Conservation (phyloP, 2,329 filamentous ascomycete genomes). For the Endocalyx cinctus region DNA sequence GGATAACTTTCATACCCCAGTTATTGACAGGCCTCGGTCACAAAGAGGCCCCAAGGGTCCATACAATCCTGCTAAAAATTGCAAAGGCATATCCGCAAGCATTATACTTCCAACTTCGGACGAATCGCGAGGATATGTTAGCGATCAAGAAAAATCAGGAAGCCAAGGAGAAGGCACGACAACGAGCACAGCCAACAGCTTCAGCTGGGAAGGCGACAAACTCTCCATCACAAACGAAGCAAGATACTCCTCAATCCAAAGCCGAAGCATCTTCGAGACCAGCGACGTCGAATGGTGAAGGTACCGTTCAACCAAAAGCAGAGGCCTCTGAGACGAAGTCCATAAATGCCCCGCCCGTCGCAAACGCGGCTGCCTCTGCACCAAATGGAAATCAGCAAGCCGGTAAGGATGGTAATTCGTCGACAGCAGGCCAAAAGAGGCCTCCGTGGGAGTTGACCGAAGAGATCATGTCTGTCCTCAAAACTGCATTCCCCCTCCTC, state of each 20-base stretch:
- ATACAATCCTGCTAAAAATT: conserved; percentile 84
- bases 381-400: conserved; percentile 20
- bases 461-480: conserved; percentile 90
- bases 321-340: conserved; percentile 35
- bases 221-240: conserved; percentile 48
- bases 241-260: conserved; percentile 44
- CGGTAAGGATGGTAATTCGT: conserved; percentile 22
- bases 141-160: conserved; percentile 87
- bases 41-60: conserved; percentile 83
- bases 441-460: conserved; percentile 96
- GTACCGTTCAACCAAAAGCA: conserved; percentile 37
- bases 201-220: conserved; percentile 40
- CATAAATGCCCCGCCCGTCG: conserved; percentile 14
- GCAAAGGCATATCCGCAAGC: conserved; percentile 95
- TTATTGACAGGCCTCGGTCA: conserved; percentile 86
- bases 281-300: conserved; percentile 46
- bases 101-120: conserved; percentile 91
- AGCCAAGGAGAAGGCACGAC: conserved; percentile 60
- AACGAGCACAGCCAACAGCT: conserved; percentile 42
- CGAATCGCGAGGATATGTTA: conserved; percentile 89
- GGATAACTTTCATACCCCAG: conserved; percentile 98
- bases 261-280: conserved; percentile 40
- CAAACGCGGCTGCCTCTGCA: conserved; percentile 16
- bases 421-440: conserved; percentile 51
- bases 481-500: conserved; percentile 93